These are phyloP conservation scores for Psilocybe mexicana DNA, from an alignment of 1,284 basidiomycete genomes.

Conservation along the genomic window DNA sequence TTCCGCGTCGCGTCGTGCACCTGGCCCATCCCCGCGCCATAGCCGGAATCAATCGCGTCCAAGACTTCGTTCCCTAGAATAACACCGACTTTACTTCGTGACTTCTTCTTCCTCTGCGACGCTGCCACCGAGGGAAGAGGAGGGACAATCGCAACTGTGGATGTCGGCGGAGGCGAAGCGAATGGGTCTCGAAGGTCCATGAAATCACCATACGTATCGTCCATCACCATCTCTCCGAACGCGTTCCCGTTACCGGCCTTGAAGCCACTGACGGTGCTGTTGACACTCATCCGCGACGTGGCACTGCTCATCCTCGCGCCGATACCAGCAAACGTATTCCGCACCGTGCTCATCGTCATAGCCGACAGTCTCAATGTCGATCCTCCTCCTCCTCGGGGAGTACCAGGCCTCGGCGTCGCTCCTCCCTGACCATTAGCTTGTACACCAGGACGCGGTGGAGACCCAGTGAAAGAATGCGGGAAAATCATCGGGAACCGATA, in stretches of 20 bases:
- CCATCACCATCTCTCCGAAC: constrained; percentile 13
- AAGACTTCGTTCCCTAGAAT: not conserved
- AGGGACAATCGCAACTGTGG: constrained; percentile 1
- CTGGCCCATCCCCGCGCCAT: not conserved
- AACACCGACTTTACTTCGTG: not conserved
- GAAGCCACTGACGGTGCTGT: constrained; percentile 1
- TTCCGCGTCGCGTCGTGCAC: constrained; percentile 2
- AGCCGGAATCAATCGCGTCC: not conserved
- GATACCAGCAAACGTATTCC: constrained; percentile 23
- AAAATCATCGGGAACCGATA: constrained; percentile 21
- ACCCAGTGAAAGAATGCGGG: constrained; percentile 10
- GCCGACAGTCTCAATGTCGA: constrained; percentile 19
- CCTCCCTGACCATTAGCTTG: not conserved
- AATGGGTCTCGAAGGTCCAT: constrained; percentile 28
- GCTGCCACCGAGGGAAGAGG: not conserved
- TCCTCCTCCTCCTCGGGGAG: constrained; percentile 6
- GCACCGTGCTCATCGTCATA: constrained; percentile 23
- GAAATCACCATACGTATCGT: constrained; percentile 22
- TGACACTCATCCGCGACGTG: constrained; percentile 15
- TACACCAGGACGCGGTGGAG: constrained; percentile 3
- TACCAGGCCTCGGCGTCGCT: constrained; percentile 13
- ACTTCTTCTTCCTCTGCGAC: constrained; percentile 4
- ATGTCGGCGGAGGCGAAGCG: constrained; percentile 20
- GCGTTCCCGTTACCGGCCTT: constrained; percentile 1
- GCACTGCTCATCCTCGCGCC: constrained; percentile 22